These are phyloP conservation scores for Fusarium bulbicola DNA, from an alignment of 2,329 filamentous ascomycete genomes.

Conservation along the genomic window DNA sequence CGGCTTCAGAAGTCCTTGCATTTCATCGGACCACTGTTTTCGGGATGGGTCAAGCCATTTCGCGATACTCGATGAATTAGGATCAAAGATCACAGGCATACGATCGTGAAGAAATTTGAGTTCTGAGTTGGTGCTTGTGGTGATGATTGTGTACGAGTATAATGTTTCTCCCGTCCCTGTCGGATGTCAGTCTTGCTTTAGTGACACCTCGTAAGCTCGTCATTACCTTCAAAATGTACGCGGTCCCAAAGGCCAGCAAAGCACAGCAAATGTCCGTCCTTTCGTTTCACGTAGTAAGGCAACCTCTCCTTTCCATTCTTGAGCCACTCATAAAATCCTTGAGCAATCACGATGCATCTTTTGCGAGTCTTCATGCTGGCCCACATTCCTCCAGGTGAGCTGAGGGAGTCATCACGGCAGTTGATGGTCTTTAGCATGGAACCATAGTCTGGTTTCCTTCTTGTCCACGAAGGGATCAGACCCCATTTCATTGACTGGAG, in stretches of 20 bases:
- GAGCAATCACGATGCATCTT: constrained; percentile 85
- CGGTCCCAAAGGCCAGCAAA: constrained; percentile 94
- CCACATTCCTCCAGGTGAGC: constrained; percentile 85
- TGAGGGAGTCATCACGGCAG: constrained; percentile 88
- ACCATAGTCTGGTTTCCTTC: constrained; percentile 79
- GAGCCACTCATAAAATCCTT: constrained; percentile 97
- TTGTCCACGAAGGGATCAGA: constrained; percentile 92
- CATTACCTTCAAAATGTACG: constrained; percentile 77
- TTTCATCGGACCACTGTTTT: constrained; percentile 77
- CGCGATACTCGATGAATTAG: constrained; percentile 73
- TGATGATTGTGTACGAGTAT: constrained; percentile 95
- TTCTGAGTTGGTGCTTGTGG: constrained; percentile 84
- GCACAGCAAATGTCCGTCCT: constrained; percentile 85
- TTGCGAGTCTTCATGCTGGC: constrained; percentile 88
- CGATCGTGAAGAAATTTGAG: constrained; percentile 89
- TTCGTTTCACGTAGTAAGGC: constrained; percentile 84
- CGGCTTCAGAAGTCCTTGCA: constrained; percentile 83
- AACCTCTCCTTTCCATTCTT: constrained; percentile 82
- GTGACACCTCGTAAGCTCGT: no score
- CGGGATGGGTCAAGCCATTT: constrained; percentile 81
- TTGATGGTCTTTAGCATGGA: constrained; percentile 91
- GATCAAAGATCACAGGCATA: constrained; percentile 93
- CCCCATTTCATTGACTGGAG: constrained; percentile 97
- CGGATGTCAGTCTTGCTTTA: not conserved
- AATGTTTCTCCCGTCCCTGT: constrained; percentile 64